Conservation (phyloP, 225 moss, liverwort and hornwort species). For the Asterella californica region DNA sequence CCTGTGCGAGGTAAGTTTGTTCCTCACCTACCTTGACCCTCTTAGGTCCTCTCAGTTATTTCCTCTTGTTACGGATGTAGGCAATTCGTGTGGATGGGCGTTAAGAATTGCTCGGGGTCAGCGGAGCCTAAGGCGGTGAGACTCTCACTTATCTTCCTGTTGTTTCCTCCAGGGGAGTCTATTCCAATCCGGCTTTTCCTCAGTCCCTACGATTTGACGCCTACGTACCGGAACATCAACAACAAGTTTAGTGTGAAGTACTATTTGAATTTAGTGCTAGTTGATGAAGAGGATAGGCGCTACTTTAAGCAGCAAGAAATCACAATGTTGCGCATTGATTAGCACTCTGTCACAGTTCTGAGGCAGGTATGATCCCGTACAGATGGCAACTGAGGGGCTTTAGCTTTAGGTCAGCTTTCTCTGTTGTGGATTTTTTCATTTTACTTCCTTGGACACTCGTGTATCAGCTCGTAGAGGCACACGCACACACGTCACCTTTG, state of each 20-base stretch:
- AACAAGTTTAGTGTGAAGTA: conserved; percentile 99
- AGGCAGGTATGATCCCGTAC: conserved; percentile 1
- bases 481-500: not conserved
- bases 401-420: conserved; percentile 18
- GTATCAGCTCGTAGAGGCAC: conserved; percentile 6
- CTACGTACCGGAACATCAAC: conserved; percentile 99
- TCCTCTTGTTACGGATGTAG: not conserved
- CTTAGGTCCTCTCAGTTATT: not conserved
- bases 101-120: not conserved
- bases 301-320: conserved; percentile 99
- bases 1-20: conserved; percentile 81
- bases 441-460: conserved; percentile 1
- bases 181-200: conserved; percentile 97
- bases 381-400: conserved; percentile 3
- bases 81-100: not conserved
- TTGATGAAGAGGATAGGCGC: conserved; percentile 97
- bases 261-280: conserved; percentile 93
- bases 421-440: conserved; percentile 6
- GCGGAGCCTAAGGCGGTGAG: not conserved
- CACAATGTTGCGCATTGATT: conserved; percentile 80
- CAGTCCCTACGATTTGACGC: conserved; percentile 98
- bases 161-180: conserved; percentile 72
- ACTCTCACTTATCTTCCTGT: not conserved
- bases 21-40: not conserved
- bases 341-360: conserved; percentile 23